Conservation (phyloP, 2,329 filamentous ascomycete species). For the Aureobasidium sp. region DNA sequence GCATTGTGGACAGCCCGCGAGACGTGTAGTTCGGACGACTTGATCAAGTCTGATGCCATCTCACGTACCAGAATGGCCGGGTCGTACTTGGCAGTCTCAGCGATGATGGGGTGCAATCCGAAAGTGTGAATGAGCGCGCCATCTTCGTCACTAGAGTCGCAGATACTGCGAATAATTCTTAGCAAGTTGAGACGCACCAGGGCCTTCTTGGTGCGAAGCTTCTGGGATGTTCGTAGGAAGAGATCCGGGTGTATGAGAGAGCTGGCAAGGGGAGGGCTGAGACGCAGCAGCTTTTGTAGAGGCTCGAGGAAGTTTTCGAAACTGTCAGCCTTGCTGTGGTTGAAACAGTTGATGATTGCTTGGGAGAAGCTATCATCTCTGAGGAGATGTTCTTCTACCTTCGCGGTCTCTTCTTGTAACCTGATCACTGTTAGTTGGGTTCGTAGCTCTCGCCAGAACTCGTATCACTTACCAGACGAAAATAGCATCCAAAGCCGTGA, state of each 20-base stretch:
- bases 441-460: background rate
- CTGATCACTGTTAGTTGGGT: slow-evolving; percentile 27
- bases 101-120: slow-evolving; percentile 72
- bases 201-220: slow-evolving; percentile 86
- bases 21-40: slow-evolving; percentile 32
- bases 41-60: slow-evolving; percentile 72
- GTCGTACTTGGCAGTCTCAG: slow-evolving; percentile 76
- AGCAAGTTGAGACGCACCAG: slow-evolving; percentile 86
- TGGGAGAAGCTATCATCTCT: slow-evolving; percentile 66
- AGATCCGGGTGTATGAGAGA: slow-evolving; percentile 78
- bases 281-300: slow-evolving; percentile 81
- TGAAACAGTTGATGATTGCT: slow-evolving; percentile 82
- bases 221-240: slow-evolving; percentile 79
- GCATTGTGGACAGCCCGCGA: slow-evolving; percentile 17
- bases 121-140: slow-evolving; percentile 59
- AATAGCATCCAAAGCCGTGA: slow-evolving; percentile 94
- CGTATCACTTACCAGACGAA: slow-evolving; percentile 65
- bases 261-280: slow-evolving; percentile 78
- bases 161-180: slow-evolving; percentile 83
- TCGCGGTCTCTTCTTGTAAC: slow-evolving; percentile 96
- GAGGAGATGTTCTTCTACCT: slow-evolving; percentile 82
- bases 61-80: slow-evolving; percentile 86
- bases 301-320: slow-evolving; percentile 96
- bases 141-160: slow-evolving; percentile 68
- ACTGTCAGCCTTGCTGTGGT: slow-evolving; percentile 75